Percentiles rank a stretch among this genome's conserved stretches.
These are phyloP conservation scores for Tolypocladium cylindrosporum DNA, from an alignment of 2,329 filamentous ascomycete genomes.

Conservation along the genomic window DNA sequence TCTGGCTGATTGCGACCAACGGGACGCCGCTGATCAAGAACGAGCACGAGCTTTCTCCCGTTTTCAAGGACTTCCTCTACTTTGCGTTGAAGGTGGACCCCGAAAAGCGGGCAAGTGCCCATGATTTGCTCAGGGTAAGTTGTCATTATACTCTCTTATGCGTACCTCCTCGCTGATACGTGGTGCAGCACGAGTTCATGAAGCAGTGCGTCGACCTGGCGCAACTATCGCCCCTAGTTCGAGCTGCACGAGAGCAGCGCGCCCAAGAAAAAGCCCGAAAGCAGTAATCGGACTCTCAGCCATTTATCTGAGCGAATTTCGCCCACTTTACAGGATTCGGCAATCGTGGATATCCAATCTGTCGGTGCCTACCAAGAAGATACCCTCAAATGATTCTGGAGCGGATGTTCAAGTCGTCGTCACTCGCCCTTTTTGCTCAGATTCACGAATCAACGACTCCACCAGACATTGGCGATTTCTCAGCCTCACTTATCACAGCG, in stretches of 20 bases:
- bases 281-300: slow-evolving; percentile 13
- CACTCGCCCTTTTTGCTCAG: background rate
- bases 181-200: slow-evolving; percentile 67
- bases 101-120: slow-evolving; percentile 89
- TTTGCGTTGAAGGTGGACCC: slow-evolving; percentile 95
- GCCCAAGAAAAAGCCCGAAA: slow-evolving; percentile 76
- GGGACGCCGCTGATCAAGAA: slow-evolving; percentile 94
- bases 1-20: slow-evolving; percentile 95
- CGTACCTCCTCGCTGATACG: slow-evolving; percentile 9
- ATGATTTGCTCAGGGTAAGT: slow-evolving; percentile 83
- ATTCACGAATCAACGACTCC: background rate
- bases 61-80: slow-evolving; percentile 86
- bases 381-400: background rate
- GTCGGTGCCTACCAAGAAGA: background rate
- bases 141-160: slow-evolving; percentile 1
- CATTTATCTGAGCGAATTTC: background rate
- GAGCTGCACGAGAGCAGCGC: slow-evolving; percentile 73
- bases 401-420: background rate
- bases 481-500: background rate
- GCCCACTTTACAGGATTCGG: background rate
- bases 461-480: background rate
- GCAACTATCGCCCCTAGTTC: slow-evolving; percentile 77
- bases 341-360: background rate
- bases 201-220: slow-evolving; percentile 61
- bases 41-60: slow-evolving; percentile 66